Evolutionary conservation across 1,284 basidiomycete species (phyloP).

Genomic region (Chalciporus piperatoides): DNA sequence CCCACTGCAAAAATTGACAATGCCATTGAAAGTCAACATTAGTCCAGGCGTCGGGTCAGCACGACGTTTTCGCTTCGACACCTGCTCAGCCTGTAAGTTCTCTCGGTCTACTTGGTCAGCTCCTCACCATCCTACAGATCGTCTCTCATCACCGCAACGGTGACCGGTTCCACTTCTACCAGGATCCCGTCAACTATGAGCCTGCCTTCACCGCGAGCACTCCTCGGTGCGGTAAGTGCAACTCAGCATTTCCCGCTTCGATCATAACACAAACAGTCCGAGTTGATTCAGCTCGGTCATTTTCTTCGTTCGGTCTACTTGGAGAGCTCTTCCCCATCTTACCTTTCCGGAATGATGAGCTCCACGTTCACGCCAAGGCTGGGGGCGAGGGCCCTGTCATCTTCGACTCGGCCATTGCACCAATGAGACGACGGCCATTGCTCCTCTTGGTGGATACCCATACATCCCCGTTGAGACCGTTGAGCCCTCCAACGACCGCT

Average conservation of each 20-base stretch:
- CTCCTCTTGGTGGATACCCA: slow-evolving; percentile 82
- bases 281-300: slow-evolving; percentile 70
- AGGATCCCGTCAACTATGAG: slow-evolving; percentile 68
- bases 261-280: slow-evolving; percentile 40
- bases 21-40: too few species aligned
- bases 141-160: too few species aligned
- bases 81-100: too few species aligned
- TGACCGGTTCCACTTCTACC: slow-evolving; percentile 69
- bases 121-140: too few species aligned
- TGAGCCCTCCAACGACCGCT: slow-evolving; percentile 77
- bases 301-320: slow-evolving; percentile 71
- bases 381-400: slow-evolving; percentile 82
- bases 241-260: background rate
- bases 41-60: too few species aligned
- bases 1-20: too few species aligned
- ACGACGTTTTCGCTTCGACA: too few species aligned
- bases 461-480: slow-evolving; percentile 83
- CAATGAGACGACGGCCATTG: slow-evolving; percentile 68
- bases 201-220: slow-evolving; percentile 75
- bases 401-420: slow-evolving; percentile 82
- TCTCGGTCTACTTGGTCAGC: too few species aligned
- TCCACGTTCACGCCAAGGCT: slow-evolving; percentile 75
- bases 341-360: slow-evolving; percentile 67
- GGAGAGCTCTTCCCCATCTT: slow-evolving; percentile 55
- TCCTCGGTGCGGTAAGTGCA: slow-evolving; percentile 70